Evolutionary conservation across 345 rosid species (phyloP).

Genomic region (Schrenkiella parvula): DNA sequence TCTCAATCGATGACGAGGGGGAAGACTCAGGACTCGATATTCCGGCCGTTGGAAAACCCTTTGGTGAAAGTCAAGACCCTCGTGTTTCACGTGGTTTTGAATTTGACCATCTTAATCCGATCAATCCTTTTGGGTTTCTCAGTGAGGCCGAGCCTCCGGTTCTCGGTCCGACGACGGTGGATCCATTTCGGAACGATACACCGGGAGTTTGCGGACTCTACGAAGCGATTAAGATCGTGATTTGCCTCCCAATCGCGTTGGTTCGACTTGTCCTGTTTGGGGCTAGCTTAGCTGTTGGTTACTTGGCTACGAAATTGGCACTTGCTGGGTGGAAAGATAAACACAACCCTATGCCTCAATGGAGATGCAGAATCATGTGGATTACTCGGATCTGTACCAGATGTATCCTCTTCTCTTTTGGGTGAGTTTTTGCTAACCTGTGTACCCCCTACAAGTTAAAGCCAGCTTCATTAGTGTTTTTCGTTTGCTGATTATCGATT

Average conservation of each 20-base stretch:
- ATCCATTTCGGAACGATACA: conserved; percentile 74
- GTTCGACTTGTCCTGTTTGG: conserved; percentile 65
- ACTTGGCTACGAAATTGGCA: conserved; percentile 67
- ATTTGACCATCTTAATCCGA: neutral
- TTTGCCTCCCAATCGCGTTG: conserved; percentile 69
- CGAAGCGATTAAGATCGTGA: conserved; percentile 63
- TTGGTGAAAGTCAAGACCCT: conserved; percentile 1
- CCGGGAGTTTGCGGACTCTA: conserved; percentile 54
- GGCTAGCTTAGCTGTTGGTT: conserved; percentile 56
- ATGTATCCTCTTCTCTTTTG: conserved; percentile 82
- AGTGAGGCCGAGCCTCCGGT: conserved; percentile 49
- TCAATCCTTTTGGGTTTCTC: conserved; percentile 59
- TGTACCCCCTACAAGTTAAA: neutral
- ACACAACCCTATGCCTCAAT: conserved; percentile 80
- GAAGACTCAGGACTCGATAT: conserved; percentile 18
- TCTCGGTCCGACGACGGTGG: conserved; percentile 46
- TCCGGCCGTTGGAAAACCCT: conserved; percentile 3
- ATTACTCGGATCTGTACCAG: conserved; percentile 73
- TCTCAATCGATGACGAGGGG: conserved; percentile 41
- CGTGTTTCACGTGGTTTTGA: conserved; percentile 11
- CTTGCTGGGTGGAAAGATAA: conserved; percentile 80
- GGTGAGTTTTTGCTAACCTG: conserved; percentile 37
- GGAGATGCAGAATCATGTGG: conserved; percentile 92
- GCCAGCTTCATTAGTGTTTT: no score
- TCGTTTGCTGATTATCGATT: no score